Evolutionary conservation across 441 rosid species (phyloP).

Genomic region (Jatropha multifida): DNA sequence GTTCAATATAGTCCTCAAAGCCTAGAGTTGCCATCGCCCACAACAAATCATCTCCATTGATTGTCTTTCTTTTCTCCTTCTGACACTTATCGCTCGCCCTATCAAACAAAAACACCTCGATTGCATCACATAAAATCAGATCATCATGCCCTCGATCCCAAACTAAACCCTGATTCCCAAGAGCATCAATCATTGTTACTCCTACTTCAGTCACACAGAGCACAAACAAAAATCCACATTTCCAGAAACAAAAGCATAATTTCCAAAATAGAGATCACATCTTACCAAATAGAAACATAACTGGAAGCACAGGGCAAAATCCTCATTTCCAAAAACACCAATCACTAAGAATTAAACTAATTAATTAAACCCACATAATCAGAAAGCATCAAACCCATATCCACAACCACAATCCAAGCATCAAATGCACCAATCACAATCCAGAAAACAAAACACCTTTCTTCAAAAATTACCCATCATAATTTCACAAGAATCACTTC

Average conservation of each 20-base stretch:
- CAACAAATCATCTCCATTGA: slow-evolving; percentile 81
- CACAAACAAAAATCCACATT: neutral
- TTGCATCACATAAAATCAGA: slow-evolving; percentile 14
- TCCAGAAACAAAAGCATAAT: neutral
- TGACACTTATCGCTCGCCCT: slow-evolving; percentile 89
- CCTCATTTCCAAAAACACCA: neutral
- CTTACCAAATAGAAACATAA: neutral
- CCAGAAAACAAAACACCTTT: neutral
- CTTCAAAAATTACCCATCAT: neutral
- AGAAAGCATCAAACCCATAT: neutral
- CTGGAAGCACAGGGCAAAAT: neutral
- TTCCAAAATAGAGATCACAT: neutral
- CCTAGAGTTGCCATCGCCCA: slow-evolving; percentile 94
- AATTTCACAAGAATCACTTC: neutral
- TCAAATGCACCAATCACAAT: neutral
- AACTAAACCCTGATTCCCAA: slow-evolving; percentile 14
- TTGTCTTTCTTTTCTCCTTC: slow-evolving; percentile 80
- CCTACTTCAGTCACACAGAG: slow-evolving; percentile 1
- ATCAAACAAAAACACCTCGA: slow-evolving; percentile 2
- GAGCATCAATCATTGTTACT: neutral
- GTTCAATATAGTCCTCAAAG: slow-evolving; percentile 79
- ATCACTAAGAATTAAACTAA: neutral
- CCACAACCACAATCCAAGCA: neutral
- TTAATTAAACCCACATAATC: neutral
- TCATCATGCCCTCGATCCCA: neutral